Evolutionary conservation across 2,329 filamentous ascomycete species (phyloP), one percentile per base, ranked within the genome.

Genomic region (Xylaria digitata): DNA sequence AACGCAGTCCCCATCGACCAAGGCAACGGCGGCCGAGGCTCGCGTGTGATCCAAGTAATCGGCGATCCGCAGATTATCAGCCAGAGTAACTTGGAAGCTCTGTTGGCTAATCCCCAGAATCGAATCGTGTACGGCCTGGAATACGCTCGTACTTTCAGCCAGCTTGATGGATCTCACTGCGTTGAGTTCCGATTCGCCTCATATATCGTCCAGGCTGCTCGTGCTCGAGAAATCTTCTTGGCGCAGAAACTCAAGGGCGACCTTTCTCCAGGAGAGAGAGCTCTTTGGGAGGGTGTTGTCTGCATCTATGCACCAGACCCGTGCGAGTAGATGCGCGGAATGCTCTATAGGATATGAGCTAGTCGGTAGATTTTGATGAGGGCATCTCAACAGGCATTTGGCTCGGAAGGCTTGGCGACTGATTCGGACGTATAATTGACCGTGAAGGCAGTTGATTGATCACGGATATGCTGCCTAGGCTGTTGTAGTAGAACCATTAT

Each of bases 171-270:
- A 3, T 3, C 9, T 11, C 13, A 19, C 15, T 48, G 49, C 17
- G 34, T 69, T 7, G 66, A 69, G 21, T 61, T 66, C 23, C 59
- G 66, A 23, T 69, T 69, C 19, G 66, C 63, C 0, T 63, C 59
- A 13, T 69, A 66, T 17, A 8, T 13, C 5, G 56, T 62, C 2
- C 66, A 69, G 52, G 63, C 66, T 8, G 23, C n/a, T 4, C 50
- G 66, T 4, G 66, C 63, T 11, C 54, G 63, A 8, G 30, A 54
- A 4, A 21, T 66, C 30, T 62, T 68, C 23, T 15, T 61, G 32
- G 32, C 21, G 0, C 52, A 67, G 46, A 59, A 49, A 23, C 23
- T n/a, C 2, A 58, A 32, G 9, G 5, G 2, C 1, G 34, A 46
- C 6, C 13, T 69, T 0, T 15, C 43, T 1, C 32, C 26, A 6